A percentile compares a stretch with the other conserved stretches of the same genome.
Evolutionary conservation across 768 basidiomycete genomes (phyloP).

Genomic region (Coprinellus micaceus): DNA sequence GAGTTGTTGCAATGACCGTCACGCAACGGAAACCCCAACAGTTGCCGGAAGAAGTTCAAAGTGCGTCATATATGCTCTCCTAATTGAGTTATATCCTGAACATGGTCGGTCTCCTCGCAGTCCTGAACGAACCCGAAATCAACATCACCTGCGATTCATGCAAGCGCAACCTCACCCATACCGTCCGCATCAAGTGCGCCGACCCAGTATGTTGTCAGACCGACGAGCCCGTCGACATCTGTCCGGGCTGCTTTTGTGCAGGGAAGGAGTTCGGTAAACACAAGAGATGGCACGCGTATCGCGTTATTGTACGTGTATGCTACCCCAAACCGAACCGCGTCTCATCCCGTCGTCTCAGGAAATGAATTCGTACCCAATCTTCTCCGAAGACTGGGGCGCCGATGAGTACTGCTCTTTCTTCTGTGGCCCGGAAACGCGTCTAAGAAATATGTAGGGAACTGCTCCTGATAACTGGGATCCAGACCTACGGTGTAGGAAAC

Average conservation of each 20-base stretch:
- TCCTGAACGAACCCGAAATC: slow-evolving; percentile 76
- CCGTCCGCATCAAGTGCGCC: slow-evolving; percentile 96
- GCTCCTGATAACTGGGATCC: slow-evolving; percentile 81
- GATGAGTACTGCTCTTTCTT: slow-evolving; percentile 68
- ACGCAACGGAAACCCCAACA: slow-evolving; percentile 65
- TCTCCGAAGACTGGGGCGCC: slow-evolving; percentile 93
- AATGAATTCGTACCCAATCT: slow-evolving; percentile 94
- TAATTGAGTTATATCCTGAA: slow-evolving; percentile 15
- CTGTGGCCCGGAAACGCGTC: not conserved
- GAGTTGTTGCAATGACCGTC: slow-evolving; percentile 47
- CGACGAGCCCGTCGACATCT: slow-evolving; percentile 85
- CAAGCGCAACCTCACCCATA: slow-evolving; percentile 86
- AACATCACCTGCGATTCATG: slow-evolving; percentile 86
- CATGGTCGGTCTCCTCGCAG: slow-evolving; percentile 29
- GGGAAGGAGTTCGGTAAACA: slow-evolving; percentile 89
- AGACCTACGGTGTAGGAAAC: slow-evolving; percentile 86
- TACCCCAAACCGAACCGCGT: slow-evolving; percentile 2
- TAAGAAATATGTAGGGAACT: slow-evolving; percentile 60
- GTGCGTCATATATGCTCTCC: slow-evolving; percentile 34
- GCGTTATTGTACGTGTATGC: slow-evolving; percentile 68
- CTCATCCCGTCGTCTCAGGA: slow-evolving; percentile 51
- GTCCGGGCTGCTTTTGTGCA: slow-evolving; percentile 86
- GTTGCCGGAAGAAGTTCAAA: slow-evolving; percentile 62
- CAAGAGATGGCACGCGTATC: slow-evolving; percentile 83
- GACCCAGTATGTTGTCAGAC: slow-evolving; percentile 56